These are phyloP conservation scores for Inga laurina DNA, from an alignment of 306 rosid species.

Conservation along the genomic window DNA sequence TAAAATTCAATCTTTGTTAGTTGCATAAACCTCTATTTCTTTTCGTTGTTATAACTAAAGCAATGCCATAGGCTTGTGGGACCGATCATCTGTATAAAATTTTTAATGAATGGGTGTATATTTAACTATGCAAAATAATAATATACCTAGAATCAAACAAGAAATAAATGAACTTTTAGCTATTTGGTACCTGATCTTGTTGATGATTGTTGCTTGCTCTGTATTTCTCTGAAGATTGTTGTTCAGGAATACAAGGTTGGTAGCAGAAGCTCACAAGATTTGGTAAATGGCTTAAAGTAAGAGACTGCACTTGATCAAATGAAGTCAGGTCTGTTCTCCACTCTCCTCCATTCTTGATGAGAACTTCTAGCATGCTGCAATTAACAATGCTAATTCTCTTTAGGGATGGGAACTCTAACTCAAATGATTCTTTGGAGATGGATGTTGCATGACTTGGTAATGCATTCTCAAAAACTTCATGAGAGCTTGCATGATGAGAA, in stretches of 20 bases:
- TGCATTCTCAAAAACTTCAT: background rate
- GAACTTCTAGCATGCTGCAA: slow-evolving; percentile 13
- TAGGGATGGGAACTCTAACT: slow-evolving; percentile 22
- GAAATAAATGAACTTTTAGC: background rate
- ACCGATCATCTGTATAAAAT: background rate
- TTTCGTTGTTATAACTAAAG: background rate
- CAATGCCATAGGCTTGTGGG: background rate
- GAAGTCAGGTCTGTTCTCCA: background rate
- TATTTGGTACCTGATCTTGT: slow-evolving; percentile 1
- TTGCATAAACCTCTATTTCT: background rate
- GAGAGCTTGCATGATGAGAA: background rate
- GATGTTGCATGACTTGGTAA: background rate
- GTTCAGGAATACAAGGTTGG: background rate
- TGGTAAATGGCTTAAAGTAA: slow-evolving; percentile 27
- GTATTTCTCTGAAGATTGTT: background rate
- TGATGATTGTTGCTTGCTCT: background rate
- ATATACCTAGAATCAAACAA: background rate
- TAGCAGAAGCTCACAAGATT: slow-evolving; percentile 24
- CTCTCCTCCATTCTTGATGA: background rate
- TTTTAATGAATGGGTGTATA: background rate
- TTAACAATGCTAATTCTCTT: slow-evolving; percentile 16
- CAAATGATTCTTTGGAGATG: background rate
- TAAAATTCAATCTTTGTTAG: background rate
- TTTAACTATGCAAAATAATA: background rate
- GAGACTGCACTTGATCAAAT: slow-evolving; percentile 24